Conservation (phyloP, 345 rosid genomes). For the Aegle marmelos region DNA sequence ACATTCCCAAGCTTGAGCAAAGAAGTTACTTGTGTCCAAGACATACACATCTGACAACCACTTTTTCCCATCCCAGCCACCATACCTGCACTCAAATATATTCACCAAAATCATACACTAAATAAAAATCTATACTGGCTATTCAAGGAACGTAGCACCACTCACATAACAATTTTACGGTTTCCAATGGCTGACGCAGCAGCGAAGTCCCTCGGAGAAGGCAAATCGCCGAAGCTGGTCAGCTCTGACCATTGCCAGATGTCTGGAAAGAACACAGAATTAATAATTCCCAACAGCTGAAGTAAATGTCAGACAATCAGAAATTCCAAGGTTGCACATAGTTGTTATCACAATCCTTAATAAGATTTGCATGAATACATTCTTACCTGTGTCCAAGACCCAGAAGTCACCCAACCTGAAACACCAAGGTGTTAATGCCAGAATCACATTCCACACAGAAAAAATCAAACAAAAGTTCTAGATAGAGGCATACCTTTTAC, state of each 20-base stretch:
- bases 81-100: conserved; percentile 62
- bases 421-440: conserved; percentile 13
- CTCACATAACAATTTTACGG: conserved; percentile 82
- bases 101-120: neutral
- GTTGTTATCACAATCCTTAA: neutral
- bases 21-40: conserved; percentile 81
- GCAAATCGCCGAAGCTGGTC: conserved; percentile 89
- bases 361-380: neutral
- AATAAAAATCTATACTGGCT: conserved; percentile 2
- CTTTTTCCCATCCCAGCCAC: conserved; percentile 99
- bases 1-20: conserved; percentile 11
- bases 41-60: conserved; percentile 97
- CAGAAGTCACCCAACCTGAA: conserved; percentile 95
- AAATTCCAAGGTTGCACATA: neutral
- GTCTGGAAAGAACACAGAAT: conserved; percentile 45
- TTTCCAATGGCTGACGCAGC: conserved; percentile 88
- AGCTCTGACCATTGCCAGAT: conserved; percentile 99
- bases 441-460: neutral
- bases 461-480: neutral
- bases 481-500: conserved; percentile 50
- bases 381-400: conserved; percentile 92
- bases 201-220: conserved; percentile 86
- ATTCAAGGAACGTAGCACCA: conserved; percentile 17
- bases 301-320: neutral
- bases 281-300: conserved; percentile 5